These are phyloP conservation scores for Fusarium austroafricanum DNA, from an alignment of 2,329 filamentous ascomycete species.

Conservation along the genomic window DNA sequence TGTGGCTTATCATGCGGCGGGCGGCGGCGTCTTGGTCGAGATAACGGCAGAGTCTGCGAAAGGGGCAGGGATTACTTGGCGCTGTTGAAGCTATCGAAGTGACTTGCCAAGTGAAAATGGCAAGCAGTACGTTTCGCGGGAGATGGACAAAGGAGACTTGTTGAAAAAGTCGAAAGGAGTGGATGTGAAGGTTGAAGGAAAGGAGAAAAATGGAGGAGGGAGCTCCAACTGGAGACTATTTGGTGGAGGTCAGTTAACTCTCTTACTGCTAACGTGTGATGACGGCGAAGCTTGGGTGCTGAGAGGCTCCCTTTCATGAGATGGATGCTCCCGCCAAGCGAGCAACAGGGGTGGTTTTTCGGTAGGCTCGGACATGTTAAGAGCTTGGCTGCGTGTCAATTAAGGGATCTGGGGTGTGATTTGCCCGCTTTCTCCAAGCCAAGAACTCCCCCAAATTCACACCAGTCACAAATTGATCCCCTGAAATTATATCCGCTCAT, in stretches of 20 bases:
- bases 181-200: conserved; percentile 41
- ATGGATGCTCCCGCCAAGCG: conserved; percentile 43
- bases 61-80: conserved; percentile 41
- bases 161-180: conserved; percentile 39
- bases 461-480: conserved; percentile 26
- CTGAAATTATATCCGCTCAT: conserved; percentile 33
- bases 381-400: conserved; percentile 31
- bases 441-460: conserved; percentile 12
- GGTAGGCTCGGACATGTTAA: conserved; percentile 42
- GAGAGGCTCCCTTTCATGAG: conserved; percentile 33
- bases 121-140: conserved; percentile 2
- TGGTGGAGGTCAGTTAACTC: neutral
- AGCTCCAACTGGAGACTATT: conserved; percentile 18
- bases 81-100: conserved; percentile 36
- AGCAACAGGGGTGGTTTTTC: conserved; percentile 35
- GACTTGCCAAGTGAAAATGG: neutral
- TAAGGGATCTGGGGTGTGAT: conserved; percentile 10
- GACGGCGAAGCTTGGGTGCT: conserved; percentile 23
- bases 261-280: conserved; percentile 25
- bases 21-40: conserved; percentile 22
- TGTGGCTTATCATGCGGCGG: conserved; percentile 41
- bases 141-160: neutral
- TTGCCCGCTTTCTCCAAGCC: neutral
- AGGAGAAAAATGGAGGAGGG: conserved; percentile 25
- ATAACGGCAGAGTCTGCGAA: conserved; percentile 41